Percentiles rank a stretch among this genome's conserved stretches.
Conservation (phyloP, 2,329 filamentous ascomycete genomes). For the Xylaria sp. region DNA sequence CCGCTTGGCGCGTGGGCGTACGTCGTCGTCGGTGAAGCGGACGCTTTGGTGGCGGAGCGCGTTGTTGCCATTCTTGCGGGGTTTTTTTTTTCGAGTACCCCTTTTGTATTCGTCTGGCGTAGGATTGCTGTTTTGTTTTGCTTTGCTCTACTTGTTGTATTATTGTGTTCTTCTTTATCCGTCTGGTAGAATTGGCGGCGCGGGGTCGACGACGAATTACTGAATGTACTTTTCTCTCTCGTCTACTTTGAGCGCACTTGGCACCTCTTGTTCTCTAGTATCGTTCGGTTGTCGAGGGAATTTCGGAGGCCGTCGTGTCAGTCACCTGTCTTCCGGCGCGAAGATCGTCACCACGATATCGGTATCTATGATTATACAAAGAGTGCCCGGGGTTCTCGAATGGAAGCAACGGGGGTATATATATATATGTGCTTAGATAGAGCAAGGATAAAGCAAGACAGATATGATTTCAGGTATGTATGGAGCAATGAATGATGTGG, state of each 20-base stretch:
- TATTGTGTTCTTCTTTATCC: neutral
- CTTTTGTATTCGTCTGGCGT: neutral
- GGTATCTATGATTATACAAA: slow-evolving; percentile 1
- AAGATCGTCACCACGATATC: neutral
- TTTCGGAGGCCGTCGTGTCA: neutral
- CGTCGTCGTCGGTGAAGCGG: slow-evolving; percentile 23
- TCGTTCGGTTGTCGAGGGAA: neutral
- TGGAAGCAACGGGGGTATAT: neutral
- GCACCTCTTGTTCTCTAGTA: neutral
- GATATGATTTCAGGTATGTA: slow-evolving; percentile 15
- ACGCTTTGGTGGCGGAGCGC: slow-evolving; percentile 44
- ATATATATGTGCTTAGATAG: neutral
- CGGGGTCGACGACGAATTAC: neutral
- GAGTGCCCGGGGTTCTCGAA: neutral
- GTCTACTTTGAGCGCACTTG: neutral
- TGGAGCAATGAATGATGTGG: slow-evolving; percentile 16
- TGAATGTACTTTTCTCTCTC: neutral
- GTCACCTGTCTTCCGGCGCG: neutral
- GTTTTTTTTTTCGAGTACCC: neutral
- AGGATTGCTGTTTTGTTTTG: neutral
- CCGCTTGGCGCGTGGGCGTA: slow-evolving; percentile 61
- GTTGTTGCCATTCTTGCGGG: slow-evolving; percentile 47
- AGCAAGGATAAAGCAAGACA: neutral
- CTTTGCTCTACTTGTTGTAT: no score
- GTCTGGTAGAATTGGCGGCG: neutral